Evolutionary conservation across 257 asterid species (phyloP), one percentile per base, ranked within the genome.

Genomic region (Solanum lycopersicoides): DNA sequence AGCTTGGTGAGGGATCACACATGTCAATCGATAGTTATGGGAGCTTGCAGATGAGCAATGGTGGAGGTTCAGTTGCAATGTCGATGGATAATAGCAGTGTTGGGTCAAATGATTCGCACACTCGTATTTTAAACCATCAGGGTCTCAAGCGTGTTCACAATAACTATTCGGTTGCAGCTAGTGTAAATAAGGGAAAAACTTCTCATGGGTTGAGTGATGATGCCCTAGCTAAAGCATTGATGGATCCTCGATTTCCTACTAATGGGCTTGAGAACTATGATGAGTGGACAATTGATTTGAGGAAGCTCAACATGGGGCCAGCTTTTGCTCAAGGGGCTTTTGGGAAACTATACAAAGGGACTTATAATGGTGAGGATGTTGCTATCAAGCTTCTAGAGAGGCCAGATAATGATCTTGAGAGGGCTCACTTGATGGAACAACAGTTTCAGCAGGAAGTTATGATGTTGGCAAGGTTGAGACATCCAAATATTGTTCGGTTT

Each of bases 311-410:
- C 90, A 97, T 97, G 98, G 99, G 99, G 20, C 95, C 98, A 1
- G 99, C 99, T 68, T 97, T 97, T 87, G 99, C 99, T 73, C 98
- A 97, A 87, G 99, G 99, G 69, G 99, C 99, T 87, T 97, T 97
- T 89, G 99, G 99, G 21, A 97, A 97, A 88, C 98, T 97, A 88
- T 97, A 97, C 83, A 95, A 88, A 89, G 99, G 99, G 53, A 94
- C 97, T 12, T 97, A 97, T 69, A 95, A 95, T 87, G 97, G 98
- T 7, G 98, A 91, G 89, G 98, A 95, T 92, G 98, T 97, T 86
- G 99, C 99, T 16, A 95, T 97, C 77, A 97, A 97, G 94, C 98
- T 97, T 86, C 89, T 97, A 87, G 99, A 97, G 94, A 95, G 87
- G 93, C 98, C 98, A 2, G 99, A 93, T 89, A 92, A 95, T 89